Conservation (phyloP, 176 grass and related monocot species). For the Carex scoparia region DNA sequence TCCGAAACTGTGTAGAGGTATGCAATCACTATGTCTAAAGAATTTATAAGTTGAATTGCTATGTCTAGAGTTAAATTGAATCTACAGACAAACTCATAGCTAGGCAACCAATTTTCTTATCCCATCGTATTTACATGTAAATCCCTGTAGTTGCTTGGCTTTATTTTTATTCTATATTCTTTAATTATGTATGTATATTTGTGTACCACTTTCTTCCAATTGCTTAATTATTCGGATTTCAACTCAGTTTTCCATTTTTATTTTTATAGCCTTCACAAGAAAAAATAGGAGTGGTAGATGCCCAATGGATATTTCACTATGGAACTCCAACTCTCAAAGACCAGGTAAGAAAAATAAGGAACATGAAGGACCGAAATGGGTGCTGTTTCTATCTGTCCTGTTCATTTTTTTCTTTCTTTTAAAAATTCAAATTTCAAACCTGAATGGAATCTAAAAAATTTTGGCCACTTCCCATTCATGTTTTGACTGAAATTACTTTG, state of each 20-base stretch:
- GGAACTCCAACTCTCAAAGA: constrained; percentile 72
- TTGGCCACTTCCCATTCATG: neutral
- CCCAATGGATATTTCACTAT: constrained; percentile 89
- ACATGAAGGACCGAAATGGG: neutral
- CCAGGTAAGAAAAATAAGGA: constrained; percentile 37
- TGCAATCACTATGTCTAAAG: neutral
- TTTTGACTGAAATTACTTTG: neutral
- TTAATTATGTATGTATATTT: neutral
- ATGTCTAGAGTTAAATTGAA: neutral
- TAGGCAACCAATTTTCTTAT: neutral
- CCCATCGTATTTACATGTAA: neutral
- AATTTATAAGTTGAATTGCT: neutral
- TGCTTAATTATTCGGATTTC: neutral
- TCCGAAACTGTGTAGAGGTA: constrained; percentile 39
- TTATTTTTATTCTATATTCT: neutral
- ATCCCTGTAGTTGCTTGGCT: neutral
- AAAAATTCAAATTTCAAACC: neutral
- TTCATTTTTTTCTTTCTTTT: neutral
- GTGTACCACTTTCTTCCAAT: neutral
- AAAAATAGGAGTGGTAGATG: constrained; percentile 80
- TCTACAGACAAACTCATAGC: neutral
- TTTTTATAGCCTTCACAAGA: constrained; percentile 59
- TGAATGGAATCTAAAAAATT: neutral
- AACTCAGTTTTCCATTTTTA: neutral
- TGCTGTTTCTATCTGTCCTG: neutral